Evolutionary conservation across 2,329 filamentous ascomycete genomes (phyloP).

Genomic region (Aureobasidium sp.): DNA sequence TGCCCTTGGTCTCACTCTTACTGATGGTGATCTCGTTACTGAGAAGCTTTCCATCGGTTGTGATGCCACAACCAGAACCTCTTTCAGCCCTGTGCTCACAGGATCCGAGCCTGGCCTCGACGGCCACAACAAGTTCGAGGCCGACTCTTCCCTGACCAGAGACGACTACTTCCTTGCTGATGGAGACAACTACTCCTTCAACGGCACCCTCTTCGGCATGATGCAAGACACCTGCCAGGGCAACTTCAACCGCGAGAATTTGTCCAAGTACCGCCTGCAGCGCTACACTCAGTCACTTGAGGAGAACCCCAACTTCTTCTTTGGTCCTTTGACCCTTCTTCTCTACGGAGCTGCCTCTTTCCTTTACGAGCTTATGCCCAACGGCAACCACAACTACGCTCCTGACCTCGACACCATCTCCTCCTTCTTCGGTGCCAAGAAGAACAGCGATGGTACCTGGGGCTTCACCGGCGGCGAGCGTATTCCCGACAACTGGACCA

Average conservation of each 20-base stretch:
- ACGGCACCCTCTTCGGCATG: constrained; percentile 34
- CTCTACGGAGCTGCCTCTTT: constrained; percentile 38
- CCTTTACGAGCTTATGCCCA: constrained; percentile 38
- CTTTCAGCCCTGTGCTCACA: constrained; percentile 27
- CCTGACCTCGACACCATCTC: constrained; percentile 32
- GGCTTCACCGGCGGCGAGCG: constrained; percentile 32
- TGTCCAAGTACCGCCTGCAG: constrained; percentile 34
- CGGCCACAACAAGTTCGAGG: constrained; percentile 40
- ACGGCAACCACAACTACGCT: constrained; percentile 25
- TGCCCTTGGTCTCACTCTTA: constrained; percentile 32
- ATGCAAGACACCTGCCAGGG: constrained; percentile 30
- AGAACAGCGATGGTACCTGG: constrained; percentile 33
- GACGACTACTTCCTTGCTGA: constrained; percentile 36
- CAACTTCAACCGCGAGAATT: constrained; percentile 32
- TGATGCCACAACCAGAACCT: constrained; percentile 38
- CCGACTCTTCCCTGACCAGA: constrained; percentile 35
- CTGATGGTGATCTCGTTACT: constrained; percentile 37
- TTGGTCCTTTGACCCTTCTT: constrained; percentile 34
- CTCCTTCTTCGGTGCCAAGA: constrained; percentile 37
- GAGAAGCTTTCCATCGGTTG: constrained; percentile 40
- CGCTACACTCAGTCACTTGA: constrained; percentile 33
- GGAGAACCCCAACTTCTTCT: constrained; percentile 38
- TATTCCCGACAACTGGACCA: constrained; percentile 38
- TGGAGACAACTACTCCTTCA: constrained; percentile 34
- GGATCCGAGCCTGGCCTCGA: constrained; percentile 37